Conservation (phyloP, 2,329 filamentous ascomycete genomes). For the Hypoxylon sp. region DNA sequence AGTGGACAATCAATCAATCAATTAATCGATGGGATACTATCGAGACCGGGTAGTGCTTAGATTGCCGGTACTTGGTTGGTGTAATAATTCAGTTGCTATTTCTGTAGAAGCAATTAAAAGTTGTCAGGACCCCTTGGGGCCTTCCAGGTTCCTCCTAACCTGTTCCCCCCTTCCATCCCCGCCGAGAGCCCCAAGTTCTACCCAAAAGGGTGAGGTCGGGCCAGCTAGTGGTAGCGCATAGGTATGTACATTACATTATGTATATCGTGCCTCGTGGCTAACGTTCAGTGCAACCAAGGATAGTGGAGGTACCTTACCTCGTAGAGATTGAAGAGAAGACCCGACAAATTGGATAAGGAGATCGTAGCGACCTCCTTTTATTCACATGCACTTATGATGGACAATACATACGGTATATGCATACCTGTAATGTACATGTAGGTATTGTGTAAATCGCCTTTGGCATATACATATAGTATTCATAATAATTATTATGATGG, state of each 20-base stretch:
- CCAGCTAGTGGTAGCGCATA: slow-evolving; percentile 10
- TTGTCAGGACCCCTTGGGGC: slow-evolving; percentile 31
- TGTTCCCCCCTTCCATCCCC: slow-evolving; percentile 30
- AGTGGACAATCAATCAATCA: slow-evolving; percentile 16
- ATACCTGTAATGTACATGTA: too few relatives aligned
- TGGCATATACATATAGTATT: too few relatives aligned
- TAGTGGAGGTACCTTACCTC: slow-evolving; percentile 11
- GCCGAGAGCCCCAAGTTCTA: slow-evolving; percentile 41
- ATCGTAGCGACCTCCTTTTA: slow-evolving; percentile 13
- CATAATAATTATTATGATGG: not conserved
- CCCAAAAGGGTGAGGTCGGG: slow-evolving; percentile 31
- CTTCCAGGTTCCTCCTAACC: slow-evolving; percentile 23
- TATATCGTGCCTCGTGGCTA: slow-evolving; percentile 21
- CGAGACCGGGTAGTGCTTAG: slow-evolving; percentile 14
- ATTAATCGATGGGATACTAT: slow-evolving; percentile 14
- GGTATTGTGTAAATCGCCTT: too few relatives aligned
- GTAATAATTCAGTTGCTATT: slow-evolving; percentile 35
- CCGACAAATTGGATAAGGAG: slow-evolving; percentile 38
- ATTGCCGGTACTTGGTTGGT: slow-evolving; percentile 28
- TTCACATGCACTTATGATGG: not conserved
- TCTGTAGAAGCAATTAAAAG: slow-evolving; percentile 41
- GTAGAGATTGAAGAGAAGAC: slow-evolving; percentile 17
- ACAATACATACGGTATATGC: not conserved
- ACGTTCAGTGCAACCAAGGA: not conserved
- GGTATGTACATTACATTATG: slow-evolving; percentile 13